Base-by-base conservation (phyloP, 2,329 filamentous ascomycete species). In the Clonostachys byssicola region DNA sequence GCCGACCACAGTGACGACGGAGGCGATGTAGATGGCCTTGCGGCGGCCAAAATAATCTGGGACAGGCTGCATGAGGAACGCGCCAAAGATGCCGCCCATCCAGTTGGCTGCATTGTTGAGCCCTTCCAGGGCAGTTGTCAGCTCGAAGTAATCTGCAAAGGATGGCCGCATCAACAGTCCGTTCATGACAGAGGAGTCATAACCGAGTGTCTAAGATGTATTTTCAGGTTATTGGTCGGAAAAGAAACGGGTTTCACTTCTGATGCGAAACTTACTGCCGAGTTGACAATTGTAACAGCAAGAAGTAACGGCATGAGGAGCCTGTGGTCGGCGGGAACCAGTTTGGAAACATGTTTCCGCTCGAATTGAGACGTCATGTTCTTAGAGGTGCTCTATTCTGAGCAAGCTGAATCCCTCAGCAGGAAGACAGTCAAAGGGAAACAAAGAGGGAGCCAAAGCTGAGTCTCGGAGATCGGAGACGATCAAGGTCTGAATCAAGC, bases 31-130 rank as follows among this genome's bases (percentile, higher is more conserved):
- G 33, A 62, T 54, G 33, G 53, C 54, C 1, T 51, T 54, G 16
- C 55, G 54, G 17, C 59, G 58, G 5, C 59, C 60, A 13, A 58
- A 51, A 12, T 50, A 51, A 43, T 62, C 59, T 2, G 70, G 61
- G 39, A 71, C 57, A 5, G 68, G 51, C 17, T 70, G 73, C 2
- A 66, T 67, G 33, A 72, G 51, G 8, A 78, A 55, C 2, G 67
- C 67, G 17, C 70, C 72, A 6, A 81, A 45, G 33, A 69, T 63
- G 34, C 69, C 68, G 12, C 78, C 78, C 43, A 82, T 75, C 54
- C 72, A 80, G n/a, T 75, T 69, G 2, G 74, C 73, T 0, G 77
- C 72, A 5, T 76, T 81, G 52, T 81, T 80, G 14, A 83, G 65
- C 5, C 73, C 76, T 0, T 68, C 74, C 0, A 77, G 79, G 0